Percentiles rank a stretch among this genome's conserved stretches.
Evolutionary conservation across 2,329 filamentous ascomycete species (phyloP).

Genomic region (Pseudogymnoascus sp.): DNA sequence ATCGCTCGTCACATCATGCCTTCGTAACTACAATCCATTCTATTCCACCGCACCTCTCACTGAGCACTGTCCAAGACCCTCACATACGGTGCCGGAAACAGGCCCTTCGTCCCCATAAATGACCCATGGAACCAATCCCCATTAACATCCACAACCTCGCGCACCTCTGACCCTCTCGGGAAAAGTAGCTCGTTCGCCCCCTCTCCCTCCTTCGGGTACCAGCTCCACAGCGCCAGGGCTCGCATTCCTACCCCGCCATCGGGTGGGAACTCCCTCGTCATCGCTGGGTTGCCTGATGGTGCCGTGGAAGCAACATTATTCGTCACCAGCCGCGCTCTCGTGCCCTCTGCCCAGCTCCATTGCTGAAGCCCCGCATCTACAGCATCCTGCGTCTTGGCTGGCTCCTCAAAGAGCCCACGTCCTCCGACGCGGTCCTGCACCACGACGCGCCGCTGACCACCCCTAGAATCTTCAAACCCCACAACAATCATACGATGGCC

Average conservation of each 20-base stretch:
- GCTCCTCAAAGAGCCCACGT: slow-evolving; percentile 55
- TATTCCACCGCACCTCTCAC: background rate
- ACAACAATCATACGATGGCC: slow-evolving; percentile 82
- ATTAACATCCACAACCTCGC: slow-evolving; percentile 79
- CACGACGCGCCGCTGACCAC: slow-evolving; percentile 61
- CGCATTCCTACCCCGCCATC: slow-evolving; percentile 64
- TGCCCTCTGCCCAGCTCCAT: slow-evolving; percentile 45
- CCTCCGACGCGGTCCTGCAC: slow-evolving; percentile 73
- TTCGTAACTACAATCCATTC: background rate
- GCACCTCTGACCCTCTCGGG: slow-evolving; percentile 73
- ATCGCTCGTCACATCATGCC: slow-evolving; percentile 1
- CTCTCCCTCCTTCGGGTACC: slow-evolving; percentile 58
- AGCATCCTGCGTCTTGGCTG: slow-evolving; percentile 23
- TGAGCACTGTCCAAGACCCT: slow-evolving; percentile 34
- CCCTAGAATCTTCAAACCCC: slow-evolving; percentile 62
- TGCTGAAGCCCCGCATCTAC: slow-evolving; percentile 35
- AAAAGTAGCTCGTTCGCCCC: slow-evolving; percentile 74
- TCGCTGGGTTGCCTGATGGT: slow-evolving; percentile 23
- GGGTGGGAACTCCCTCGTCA: slow-evolving; percentile 52
- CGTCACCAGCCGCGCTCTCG: slow-evolving; percentile 41
- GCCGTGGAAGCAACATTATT: slow-evolving; percentile 42
- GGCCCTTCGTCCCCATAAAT: slow-evolving; percentile 70
- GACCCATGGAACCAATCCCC: slow-evolving; percentile 84
- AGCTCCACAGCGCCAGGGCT: slow-evolving; percentile 65
- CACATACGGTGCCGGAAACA: slow-evolving; percentile 78